These are phyloP conservation scores for Ogataea philodendri DNA, from an alignment of 805 yeast species.

Conservation along the genomic window DNA sequence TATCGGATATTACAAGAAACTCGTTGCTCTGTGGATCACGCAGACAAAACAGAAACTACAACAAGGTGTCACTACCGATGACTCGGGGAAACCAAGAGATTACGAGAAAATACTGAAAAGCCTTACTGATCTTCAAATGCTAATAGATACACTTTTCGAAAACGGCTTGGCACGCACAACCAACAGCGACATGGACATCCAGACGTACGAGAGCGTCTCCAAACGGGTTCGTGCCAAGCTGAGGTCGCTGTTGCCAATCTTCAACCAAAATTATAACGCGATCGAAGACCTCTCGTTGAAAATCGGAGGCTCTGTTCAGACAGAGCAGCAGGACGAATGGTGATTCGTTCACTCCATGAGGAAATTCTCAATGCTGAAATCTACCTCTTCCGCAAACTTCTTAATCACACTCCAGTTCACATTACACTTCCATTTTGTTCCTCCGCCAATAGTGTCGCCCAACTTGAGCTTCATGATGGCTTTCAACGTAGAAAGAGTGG, in stretches of 20 bases:
- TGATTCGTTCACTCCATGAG: conserved; percentile 33
- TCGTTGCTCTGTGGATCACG: conserved; percentile 39
- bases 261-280: conserved; percentile 24
- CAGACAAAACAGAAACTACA: conserved; percentile 12
- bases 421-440: conserved; percentile 76
- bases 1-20: conserved; percentile 66
- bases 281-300: conserved; percentile 22
- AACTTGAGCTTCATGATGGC: conserved; percentile 27
- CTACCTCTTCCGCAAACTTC: conserved; percentile 59
- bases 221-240: conserved; percentile 30
- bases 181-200: conserved; percentile 31
- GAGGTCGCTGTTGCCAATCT: conserved; percentile 26
- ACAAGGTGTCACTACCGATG: conserved; percentile 4
- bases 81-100: conserved; percentile 19
- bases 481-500: conserved; percentile 37
- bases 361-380: conserved; percentile 65
- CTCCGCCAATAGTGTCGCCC: conserved; percentile 54
- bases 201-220: conserved; percentile 26
- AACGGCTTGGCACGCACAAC: conserved; percentile 20
- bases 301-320: conserved; percentile 30
- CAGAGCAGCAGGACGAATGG: conserved; percentile 32
- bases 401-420: conserved; percentile 64
- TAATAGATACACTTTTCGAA: conserved; percentile 24
- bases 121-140: conserved; percentile 18
- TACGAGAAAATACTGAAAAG: conserved; percentile 18